Conservation (phyloP, 75 land plant genomes). For the Larix kaempferi region DNA sequence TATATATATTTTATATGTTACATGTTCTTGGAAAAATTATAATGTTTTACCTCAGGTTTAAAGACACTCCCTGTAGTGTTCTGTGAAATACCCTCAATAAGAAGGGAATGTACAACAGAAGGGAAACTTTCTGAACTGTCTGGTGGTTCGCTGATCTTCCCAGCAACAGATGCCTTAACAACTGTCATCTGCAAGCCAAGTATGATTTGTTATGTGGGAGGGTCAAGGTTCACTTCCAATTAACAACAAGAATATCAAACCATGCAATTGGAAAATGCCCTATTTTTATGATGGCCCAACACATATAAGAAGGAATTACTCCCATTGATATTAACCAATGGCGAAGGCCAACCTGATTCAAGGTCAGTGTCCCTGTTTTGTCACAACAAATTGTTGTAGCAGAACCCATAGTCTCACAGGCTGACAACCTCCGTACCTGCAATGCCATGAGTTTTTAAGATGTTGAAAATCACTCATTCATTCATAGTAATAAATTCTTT, state of each 20-base stretch:
- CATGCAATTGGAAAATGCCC: background rate
- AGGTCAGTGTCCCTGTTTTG: constrained; percentile 68
- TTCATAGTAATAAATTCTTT: background rate
- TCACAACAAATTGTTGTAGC: constrained; percentile 76
- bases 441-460: background rate
- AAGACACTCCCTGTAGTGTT: constrained; percentile 49
- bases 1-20: too few relatives aligned
- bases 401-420: constrained; percentile 81
- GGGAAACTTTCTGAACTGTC: constrained; percentile 4
- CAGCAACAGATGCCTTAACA: constrained; percentile 37
- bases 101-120: constrained; percentile 6
- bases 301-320: too few relatives aligned
- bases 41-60: constrained; percentile 17
- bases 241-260: background rate
- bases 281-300: background rate
- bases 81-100: constrained; percentile 44
- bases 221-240: too few relatives aligned
- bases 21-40: too few relatives aligned
- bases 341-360: constrained; percentile 45
- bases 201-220: background rate
- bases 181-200: background rate
- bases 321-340: too few relatives aligned
- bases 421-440: constrained; percentile 65
- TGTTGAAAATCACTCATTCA: background rate
- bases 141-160: constrained; percentile 13